These are phyloP conservation scores for Heliosperma pusillum DNA, from an alignment of 148 eudicot species.

Conservation along the genomic window DNA sequence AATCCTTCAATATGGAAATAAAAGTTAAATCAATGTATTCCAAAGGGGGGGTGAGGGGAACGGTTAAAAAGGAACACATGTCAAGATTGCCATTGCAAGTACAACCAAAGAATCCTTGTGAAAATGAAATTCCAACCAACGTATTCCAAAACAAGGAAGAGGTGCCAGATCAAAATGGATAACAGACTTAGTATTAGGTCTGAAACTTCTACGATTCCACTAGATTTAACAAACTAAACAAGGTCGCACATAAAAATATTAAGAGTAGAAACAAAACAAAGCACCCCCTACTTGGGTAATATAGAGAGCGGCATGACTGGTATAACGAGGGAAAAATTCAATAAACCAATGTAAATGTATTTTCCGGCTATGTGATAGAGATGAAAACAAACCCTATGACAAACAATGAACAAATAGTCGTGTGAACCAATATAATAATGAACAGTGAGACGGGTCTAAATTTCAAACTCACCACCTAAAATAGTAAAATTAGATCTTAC, in stretches of 20 bases:
- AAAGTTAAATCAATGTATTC: not conserved
- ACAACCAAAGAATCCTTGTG: constrained; percentile 2
- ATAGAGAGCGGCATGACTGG: not conserved
- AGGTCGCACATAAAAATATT: not conserved
- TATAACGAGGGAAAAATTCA: not conserved
- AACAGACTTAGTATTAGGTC: not conserved
- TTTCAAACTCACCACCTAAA: not conserved
- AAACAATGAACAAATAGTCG: constrained; percentile 11
- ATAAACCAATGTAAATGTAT: not conserved
- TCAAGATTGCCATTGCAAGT: not conserved
- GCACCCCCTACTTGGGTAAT: constrained; percentile 6
- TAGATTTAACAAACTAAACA: not conserved
- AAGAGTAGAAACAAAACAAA: not conserved
- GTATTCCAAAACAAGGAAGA: not conserved
- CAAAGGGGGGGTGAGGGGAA: no score
- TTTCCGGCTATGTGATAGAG: constrained; percentile 7
- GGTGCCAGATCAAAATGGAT: constrained; percentile 10
- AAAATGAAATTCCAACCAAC: not conserved
- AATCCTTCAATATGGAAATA: not conserved
- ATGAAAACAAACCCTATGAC: constrained; percentile 17
- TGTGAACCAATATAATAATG: not conserved
- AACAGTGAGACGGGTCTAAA: constrained; percentile 13
- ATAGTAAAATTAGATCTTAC: not conserved
- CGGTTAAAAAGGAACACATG: not conserved
- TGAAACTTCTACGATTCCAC: not conserved